Conservation (phyloP, 208 protist species). For the Leptomonas pyrrhocoris region DNA sequence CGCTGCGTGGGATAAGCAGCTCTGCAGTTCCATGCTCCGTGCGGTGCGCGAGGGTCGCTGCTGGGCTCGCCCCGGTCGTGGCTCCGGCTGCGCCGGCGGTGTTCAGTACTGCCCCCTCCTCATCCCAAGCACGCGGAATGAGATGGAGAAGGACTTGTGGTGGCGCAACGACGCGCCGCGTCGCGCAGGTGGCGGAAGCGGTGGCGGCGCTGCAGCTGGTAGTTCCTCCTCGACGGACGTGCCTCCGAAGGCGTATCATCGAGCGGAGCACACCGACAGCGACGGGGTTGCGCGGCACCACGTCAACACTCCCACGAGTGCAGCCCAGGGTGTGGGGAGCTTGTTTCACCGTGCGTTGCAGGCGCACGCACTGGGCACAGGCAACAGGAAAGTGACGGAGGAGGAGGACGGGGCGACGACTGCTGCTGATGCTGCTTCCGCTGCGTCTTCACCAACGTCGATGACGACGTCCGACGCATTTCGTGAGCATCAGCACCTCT, state of each 20-base stretch:
- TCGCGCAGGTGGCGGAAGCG: slow-evolving; percentile 11
- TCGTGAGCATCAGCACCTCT: slow-evolving; percentile 35
- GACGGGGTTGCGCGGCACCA: slow-evolving; percentile 4
- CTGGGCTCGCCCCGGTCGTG: slow-evolving; percentile 45
- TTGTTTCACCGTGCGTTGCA: slow-evolving; percentile 26
- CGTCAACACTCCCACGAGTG: slow-evolving; percentile 2
- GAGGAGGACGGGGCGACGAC: neutral
- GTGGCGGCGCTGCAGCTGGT: neutral
- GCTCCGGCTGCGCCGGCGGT: slow-evolving; percentile 32
- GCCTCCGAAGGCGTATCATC: neutral
- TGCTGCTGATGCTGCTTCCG: neutral
- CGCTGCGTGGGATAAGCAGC: slow-evolving; percentile 28
- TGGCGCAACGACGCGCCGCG: slow-evolving; percentile 69
- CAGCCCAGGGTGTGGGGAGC: slow-evolving; percentile 22
- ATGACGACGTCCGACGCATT: slow-evolving; percentile 8
- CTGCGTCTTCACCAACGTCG: neutral
- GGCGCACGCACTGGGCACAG: neutral
- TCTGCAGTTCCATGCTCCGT: slow-evolving; percentile 45
- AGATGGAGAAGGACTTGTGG: slow-evolving; percentile 66
- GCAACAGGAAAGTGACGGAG: neutral
- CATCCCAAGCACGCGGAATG: slow-evolving; percentile 42
- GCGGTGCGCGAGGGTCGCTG: slow-evolving; percentile 46
- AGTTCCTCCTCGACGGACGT: neutral
- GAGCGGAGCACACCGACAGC: neutral
- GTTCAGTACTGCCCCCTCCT: slow-evolving; percentile 68